Evolutionary conservation across 116 monocot genomes (phyloP).

Genomic region (Zostera marina): DNA sequence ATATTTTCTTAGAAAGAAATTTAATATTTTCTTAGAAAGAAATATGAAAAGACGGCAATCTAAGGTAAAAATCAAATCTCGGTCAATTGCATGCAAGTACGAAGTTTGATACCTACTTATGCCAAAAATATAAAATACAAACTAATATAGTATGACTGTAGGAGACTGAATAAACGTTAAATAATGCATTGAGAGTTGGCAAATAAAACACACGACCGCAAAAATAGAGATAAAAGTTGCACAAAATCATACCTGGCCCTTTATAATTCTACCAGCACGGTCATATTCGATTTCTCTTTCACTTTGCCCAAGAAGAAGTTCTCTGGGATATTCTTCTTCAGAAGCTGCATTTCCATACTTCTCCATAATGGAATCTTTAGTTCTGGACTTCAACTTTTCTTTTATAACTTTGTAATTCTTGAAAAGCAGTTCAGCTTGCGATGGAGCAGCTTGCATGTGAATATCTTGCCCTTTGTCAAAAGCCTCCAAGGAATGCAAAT

Average conservation of each 20-base stretch:
- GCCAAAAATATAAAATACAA: no score
- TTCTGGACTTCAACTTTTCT: constrained; percentile 61
- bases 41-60: no score
- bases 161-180: no score
- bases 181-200: no score
- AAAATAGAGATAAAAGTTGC: no score
- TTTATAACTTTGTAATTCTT: constrained; percentile 79
- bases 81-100: no score
- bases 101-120: no score
- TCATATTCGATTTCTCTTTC: constrained; percentile 95
- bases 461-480: constrained; percentile 98
- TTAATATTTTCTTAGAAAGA: no score
- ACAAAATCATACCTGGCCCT: constrained; percentile 56
- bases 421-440: constrained; percentile 80
- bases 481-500: constrained; percentile 90
- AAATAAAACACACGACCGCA: no score
- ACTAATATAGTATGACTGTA: no score
- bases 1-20: no score
- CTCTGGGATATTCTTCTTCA: constrained; percentile 55
- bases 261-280: constrained; percentile 87
- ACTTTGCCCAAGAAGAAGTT: constrained; percentile 88
- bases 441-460: constrained; percentile 99
- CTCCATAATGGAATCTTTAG: constrained; percentile 75
- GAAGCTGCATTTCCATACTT: constrained; percentile 97
- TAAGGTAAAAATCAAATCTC: no score